Evolutionary conservation across 139 green algal genomes (phyloP).

Genomic region (Yamagishiella unicocca): DNA sequence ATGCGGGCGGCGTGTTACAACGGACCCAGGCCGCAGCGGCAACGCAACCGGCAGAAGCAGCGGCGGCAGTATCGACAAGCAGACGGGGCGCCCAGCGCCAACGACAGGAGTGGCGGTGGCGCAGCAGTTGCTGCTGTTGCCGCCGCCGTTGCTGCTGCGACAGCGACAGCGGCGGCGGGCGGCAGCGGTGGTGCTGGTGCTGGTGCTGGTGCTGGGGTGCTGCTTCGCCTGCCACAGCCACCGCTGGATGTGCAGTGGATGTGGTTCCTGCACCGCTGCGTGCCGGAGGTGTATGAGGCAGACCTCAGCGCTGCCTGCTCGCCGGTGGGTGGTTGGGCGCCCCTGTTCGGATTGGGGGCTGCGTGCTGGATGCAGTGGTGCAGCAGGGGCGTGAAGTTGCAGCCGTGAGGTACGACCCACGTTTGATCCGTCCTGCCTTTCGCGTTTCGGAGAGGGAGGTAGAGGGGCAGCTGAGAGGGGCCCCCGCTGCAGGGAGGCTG

Average conservation of each 20-base stretch:
- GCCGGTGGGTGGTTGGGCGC: not conserved
- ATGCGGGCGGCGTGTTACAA: not conserved
- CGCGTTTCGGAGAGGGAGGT: no score
- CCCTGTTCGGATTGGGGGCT: no score
- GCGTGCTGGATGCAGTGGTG: no score
- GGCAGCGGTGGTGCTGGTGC: not conserved
- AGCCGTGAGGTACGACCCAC: no score
- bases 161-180: not conserved
- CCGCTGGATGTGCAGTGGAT: constrained; percentile 7
- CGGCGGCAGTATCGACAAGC: not conserved
- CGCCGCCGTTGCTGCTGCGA: not conserved
- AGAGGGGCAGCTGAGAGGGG: no score
- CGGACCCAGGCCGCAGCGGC: not conserved
- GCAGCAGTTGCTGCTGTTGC: not conserved
- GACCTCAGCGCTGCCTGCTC: constrained; percentile 3
- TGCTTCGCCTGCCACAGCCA: constrained; percentile 24
- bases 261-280: constrained; percentile 36
- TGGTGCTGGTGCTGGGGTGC: not conserved
- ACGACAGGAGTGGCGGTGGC: not conserved
- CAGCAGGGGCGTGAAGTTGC: no score
- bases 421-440: no score
- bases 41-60: not conserved
- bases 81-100: not conserved
- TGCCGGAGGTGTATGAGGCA: not conserved
- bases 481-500: no score